Conservation (phyloP, 1,284 basidiomycete genomes). For the Agroathelia rolfsii region DNA sequence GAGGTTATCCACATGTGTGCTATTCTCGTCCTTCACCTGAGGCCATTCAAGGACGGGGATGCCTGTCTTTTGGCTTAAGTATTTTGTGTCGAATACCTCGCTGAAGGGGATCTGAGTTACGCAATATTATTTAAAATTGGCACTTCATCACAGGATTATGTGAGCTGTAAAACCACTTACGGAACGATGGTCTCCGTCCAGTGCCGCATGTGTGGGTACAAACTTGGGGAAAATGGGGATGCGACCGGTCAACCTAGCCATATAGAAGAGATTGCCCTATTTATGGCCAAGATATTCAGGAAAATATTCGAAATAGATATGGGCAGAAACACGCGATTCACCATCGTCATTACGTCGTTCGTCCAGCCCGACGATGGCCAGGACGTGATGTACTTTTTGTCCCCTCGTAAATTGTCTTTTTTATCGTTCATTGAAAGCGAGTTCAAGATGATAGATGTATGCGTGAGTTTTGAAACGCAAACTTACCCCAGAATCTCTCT, state of each 20-base stretch:
- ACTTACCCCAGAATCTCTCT: no score
- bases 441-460: no score
- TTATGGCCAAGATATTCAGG: no score
- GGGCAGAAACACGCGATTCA: no score
- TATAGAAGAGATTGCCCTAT: constrained; percentile 33
- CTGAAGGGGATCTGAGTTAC: constrained; percentile 30
- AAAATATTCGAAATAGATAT: no score
- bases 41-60: constrained; percentile 31
- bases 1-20: constrained; percentile 20
- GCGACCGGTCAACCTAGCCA: constrained; percentile 26
- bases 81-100: constrained; percentile 28
- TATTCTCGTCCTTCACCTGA: constrained; percentile 21
- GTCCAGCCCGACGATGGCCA: constrained; percentile 68
- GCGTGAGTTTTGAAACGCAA: no score
- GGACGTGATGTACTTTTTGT: constrained; percentile 55
- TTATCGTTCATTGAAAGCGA: no score
- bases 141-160: constrained; percentile 17
- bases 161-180: constrained; percentile 2
- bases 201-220: constrained; percentile 25
- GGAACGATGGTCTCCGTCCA: constrained; percentile 10
- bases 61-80: constrained; percentile 19
- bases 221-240: constrained; percentile 33
- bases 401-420: constrained; percentile 48
- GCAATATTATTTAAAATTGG: no score
- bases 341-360: constrained; percentile 62